phyloP scores from a whole-genome alignment of 768 basidiomycete genomes.

The Tylopilus subfusipes region DNA sequence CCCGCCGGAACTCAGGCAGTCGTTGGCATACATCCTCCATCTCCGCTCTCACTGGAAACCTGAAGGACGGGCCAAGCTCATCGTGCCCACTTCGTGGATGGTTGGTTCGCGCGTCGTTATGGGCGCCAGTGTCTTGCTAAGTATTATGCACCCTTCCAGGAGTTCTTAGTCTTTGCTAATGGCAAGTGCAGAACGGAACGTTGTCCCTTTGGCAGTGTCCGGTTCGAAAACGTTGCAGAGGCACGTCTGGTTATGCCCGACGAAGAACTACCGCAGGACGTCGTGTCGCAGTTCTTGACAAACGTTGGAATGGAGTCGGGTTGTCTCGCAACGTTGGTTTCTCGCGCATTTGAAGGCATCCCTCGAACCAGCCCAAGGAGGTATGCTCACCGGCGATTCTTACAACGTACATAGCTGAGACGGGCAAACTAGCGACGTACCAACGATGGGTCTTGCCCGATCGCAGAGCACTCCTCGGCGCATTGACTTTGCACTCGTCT shows the following conservation, averaged over 20 bases:
- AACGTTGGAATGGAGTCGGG: not conserved
- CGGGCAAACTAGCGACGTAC: slow-evolving; percentile 6
- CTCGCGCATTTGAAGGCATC: slow-evolving; percentile 15
- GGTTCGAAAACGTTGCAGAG: slow-evolving; percentile 10
- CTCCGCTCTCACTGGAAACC: slow-evolving; percentile 25
- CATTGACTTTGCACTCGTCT: slow-evolving; percentile 17
- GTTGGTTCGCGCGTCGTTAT: slow-evolving; percentile 9
- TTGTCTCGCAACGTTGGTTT: slow-evolving; percentile 4
- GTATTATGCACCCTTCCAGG: slow-evolving; percentile 3
- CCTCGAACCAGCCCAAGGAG: slow-evolving; percentile 16
- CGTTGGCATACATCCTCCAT: slow-evolving; percentile 19
- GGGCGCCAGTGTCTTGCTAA: not conserved
- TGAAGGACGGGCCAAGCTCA: slow-evolving; percentile 11
- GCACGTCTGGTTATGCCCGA: not conserved
- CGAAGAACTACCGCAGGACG: slow-evolving; percentile 9
- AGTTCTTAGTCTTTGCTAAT: slow-evolving; percentile 1
- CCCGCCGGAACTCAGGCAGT: slow-evolving; percentile 15
- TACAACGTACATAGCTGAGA: slow-evolving; percentile 3
- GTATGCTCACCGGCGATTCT: slow-evolving; percentile 4
- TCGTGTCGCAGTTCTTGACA: slow-evolving; percentile 11
- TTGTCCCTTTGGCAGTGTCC: slow-evolving; percentile 19
- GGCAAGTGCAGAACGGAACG: not conserved
- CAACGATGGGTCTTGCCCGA: not conserved
- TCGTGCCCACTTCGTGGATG: slow-evolving; percentile 25
- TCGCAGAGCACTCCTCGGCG: not conserved